phyloP scores from a whole-genome alignment of 2,329 filamentous ascomycete genomes.

The Emergomyces orientalis region DNA sequence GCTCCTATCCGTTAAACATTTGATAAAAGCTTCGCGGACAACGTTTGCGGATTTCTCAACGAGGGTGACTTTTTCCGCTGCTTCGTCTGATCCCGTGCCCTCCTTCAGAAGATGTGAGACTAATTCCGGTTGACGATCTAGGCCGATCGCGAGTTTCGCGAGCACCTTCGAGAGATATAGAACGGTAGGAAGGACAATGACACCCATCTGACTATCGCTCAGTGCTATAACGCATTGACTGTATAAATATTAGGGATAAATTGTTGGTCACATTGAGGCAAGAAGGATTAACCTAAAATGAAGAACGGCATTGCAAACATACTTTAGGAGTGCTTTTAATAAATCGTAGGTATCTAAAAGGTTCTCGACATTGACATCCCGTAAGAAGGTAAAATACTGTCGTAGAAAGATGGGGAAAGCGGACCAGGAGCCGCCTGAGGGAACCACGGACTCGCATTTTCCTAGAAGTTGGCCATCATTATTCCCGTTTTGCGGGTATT shows the following conservation, averaged over 20 bases:
- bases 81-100: constrained; percentile 41
- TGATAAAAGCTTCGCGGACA: constrained; percentile 82
- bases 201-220: constrained; percentile 66
- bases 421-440: constrained; percentile 62
- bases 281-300: neutral
- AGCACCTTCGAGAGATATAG: constrained; percentile 73
- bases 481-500: constrained; percentile 41
- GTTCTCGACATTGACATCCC: constrained; percentile 69
- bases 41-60: constrained; percentile 83
- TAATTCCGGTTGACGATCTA: constrained; percentile 72
- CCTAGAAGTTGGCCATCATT: constrained; percentile 44
- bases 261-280: constrained; percentile 6
- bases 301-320: constrained; percentile 30
- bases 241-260: neutral
- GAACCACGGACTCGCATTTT: constrained; percentile 53
- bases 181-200: constrained; percentile 72
- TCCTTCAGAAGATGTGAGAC: constrained; percentile 51
- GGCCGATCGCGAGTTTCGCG: constrained; percentile 70
- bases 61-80: constrained; percentile 64
- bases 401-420: constrained; percentile 71
- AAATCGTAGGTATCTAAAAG: constrained; percentile 65
- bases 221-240: constrained; percentile 79
- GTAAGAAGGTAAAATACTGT: constrained; percentile 70
- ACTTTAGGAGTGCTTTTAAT: constrained; percentile 67
- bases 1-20: constrained; percentile 73